Conservation (phyloP, 2,329 filamentous ascomycete genomes). For the Clonostachys byssicola region DNA sequence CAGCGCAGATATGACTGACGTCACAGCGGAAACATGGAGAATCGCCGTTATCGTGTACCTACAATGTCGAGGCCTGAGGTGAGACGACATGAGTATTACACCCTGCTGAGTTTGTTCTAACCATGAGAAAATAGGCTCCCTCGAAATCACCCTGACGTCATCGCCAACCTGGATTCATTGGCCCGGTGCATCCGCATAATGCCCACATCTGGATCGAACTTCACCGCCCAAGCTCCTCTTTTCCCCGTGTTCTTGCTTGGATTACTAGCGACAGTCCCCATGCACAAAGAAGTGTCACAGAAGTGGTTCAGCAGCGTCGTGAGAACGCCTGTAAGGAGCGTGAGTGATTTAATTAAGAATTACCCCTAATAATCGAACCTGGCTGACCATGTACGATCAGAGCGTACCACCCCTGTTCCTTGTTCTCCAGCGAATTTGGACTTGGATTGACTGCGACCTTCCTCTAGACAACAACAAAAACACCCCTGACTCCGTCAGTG, state of each 20-base stretch:
- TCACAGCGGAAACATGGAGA: constrained; percentile 35
- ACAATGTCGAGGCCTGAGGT: constrained; percentile 31
- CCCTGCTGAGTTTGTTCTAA: not conserved
- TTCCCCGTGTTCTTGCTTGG: constrained; percentile 35
- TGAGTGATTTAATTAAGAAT: constrained; percentile 15
- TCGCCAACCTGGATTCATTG: constrained; percentile 22
- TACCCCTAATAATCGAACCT: too few species aligned
- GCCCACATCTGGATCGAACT: constrained; percentile 32
- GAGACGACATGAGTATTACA: constrained; percentile 1
- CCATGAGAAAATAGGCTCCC: constrained; percentile 18
- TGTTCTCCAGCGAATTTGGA: constrained; percentile 24
- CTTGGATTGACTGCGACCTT: constrained; percentile 24
- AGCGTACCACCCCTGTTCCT: constrained; percentile 31
- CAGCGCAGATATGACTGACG: constrained; percentile 27
- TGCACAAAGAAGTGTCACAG: constrained; percentile 19
- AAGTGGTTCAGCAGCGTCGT: constrained; percentile 30
- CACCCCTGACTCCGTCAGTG: constrained; percentile 11
- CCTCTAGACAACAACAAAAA: constrained; percentile 6
- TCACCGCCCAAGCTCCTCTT: constrained; percentile 34
- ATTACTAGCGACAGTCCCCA: constrained; percentile 19
- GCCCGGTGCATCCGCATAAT: constrained; percentile 29
- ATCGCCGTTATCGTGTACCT: constrained; percentile 30
- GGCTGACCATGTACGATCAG: constrained; percentile 10
- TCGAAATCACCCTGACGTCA: constrained; percentile 25
- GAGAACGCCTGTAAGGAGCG: constrained; percentile 28